Evolutionary conservation across 1,284 basidiomycete species (phyloP).

Genomic region (Neolentinus lepideus): DNA sequence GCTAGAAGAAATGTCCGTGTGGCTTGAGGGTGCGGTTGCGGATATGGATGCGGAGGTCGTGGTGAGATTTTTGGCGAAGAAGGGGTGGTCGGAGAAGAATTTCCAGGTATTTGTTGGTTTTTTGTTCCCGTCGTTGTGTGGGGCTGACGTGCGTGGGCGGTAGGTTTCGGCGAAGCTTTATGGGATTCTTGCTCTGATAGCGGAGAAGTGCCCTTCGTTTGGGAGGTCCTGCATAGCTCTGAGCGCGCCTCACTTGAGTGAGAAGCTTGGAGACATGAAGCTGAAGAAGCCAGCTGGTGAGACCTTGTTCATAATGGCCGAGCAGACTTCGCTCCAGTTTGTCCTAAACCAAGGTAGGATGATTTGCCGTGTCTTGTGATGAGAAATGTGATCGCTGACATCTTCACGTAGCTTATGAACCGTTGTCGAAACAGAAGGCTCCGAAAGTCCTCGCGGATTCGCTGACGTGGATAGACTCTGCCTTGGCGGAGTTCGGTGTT

Average conservation of each 20-base stretch:
- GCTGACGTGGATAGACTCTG: conserved; percentile 83
- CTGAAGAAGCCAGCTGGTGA: conserved; percentile 97
- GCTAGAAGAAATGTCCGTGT: conserved; percentile 79
- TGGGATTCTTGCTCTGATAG: conserved; percentile 66
- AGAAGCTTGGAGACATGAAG: conserved; percentile 96
- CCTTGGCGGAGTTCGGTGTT: conserved; percentile 91
- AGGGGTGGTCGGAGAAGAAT: conserved; percentile 97
- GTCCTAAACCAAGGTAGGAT: conserved; percentile 83
- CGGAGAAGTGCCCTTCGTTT: conserved; percentile 78
- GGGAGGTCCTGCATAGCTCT: conserved; percentile 83
- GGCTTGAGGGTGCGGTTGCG: conserved; percentile 69
- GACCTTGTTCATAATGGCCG: conserved; percentile 74
- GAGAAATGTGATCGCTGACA: background rate
- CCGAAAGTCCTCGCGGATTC: conserved; percentile 96
- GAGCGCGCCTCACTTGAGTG: conserved; percentile 79
- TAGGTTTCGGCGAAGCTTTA: conserved; percentile 89
- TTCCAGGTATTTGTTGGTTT: conserved; percentile 67
- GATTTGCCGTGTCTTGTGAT: conserved; percentile 5
- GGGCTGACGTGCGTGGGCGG: conserved; percentile 1
- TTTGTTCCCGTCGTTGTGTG: conserved; percentile 4
- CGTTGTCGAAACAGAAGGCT: conserved; percentile 90
- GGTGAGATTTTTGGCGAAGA: conserved; percentile 87
- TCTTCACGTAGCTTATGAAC: conserved; percentile 69
- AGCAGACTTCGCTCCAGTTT: conserved; percentile 93
- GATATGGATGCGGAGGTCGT: conserved; percentile 85